Base-by-base conservation (phyloP, 768 basidiomycete genomes). In the Suillus lakei region DNA sequence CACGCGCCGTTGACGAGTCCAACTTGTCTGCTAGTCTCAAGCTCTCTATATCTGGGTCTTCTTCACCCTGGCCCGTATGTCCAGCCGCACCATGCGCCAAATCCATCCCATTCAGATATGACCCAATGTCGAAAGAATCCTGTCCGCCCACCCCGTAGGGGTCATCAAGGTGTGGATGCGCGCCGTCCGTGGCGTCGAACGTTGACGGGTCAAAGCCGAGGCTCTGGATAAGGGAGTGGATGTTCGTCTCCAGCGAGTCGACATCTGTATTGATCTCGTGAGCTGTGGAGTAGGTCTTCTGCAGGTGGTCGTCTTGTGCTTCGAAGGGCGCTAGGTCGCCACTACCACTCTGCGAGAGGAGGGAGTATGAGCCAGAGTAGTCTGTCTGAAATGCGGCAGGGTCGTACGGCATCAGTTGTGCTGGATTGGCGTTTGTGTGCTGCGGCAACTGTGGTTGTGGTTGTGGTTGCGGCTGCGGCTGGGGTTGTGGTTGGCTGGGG, bases 191-290 rank as follows among this genome's bases (percentile, higher is more conserved):
- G 38, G 36, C 36, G 10, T 76, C 70, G 9, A 77, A 67, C n/a
- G 71, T 16, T 8, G 50, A 65, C 23, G 88, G 81, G 72, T 93
- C 90, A 56, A 91, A 74, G 8, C 91, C 91, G 54, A 94, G 83
- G 56, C 84, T 84, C 67, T 90, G 83, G 36, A 95, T 91, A 66
- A 96, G 80, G 7, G 85, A 85, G 65, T 92, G 85, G 50, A 96
- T 88, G 65, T 86, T 88, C 15, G 78, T 80, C 66, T 91, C 86
- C 61, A 95, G 77, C 43, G 86, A 85, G 67, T 89, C 88, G 32
- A 95, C 91, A 63, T 92, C 91, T 54, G 84, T 83, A 65, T 89
- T 87, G 53, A 95, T 88, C 66, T 90, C 90, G 32, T 82, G 73
- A 0, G 91, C 81, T 39, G 80, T 83, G 55, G 81, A 84, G 81